Conservation (phyloP, 1,284 basidiomycete genomes). For the Apiotrichum domesticum region DNA sequence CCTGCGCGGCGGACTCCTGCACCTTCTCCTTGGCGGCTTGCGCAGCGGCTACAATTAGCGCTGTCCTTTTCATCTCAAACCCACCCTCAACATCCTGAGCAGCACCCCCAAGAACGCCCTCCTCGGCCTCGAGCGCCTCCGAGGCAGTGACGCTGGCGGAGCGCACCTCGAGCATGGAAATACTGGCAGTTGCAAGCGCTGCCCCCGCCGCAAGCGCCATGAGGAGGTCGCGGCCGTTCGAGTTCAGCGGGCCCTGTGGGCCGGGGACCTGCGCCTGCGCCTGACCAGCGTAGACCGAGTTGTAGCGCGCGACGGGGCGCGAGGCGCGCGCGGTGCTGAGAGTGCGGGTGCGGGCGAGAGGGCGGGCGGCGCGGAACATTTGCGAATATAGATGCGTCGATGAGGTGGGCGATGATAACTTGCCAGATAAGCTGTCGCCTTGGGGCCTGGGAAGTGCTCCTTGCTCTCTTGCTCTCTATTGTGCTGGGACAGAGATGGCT, state of each 20-base stretch:
- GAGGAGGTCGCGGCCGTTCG: neutral
- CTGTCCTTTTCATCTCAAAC: neutral
- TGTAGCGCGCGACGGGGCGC: neutral
- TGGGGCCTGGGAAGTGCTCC: too few relatives aligned
- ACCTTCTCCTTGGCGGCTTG: neutral
- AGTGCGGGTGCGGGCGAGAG: neutral
- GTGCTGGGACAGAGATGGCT: too few relatives aligned
- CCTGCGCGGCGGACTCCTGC: neutral
- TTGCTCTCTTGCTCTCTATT: too few relatives aligned
- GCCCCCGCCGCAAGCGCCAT: neutral
- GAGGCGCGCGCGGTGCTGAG: neutral
- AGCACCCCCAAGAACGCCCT: neutral
- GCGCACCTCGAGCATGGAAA: neutral
- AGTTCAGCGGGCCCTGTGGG: too few relatives aligned
- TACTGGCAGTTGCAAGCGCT: neutral
- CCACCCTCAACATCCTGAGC: neutral
- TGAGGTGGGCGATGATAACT: neutral
- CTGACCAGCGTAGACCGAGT: too few relatives aligned
- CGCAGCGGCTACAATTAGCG: neutral
- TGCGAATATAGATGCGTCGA: too few relatives aligned
- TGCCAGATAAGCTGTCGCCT: too few relatives aligned
- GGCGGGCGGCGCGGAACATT: slow-evolving; percentile 1
- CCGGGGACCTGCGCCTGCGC: neutral
- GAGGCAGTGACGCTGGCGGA: neutral
- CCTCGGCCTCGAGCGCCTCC: neutral